Base-by-base conservation (phyloP, 805 yeast species). In the Saccharomycopsis sp. region DNA sequence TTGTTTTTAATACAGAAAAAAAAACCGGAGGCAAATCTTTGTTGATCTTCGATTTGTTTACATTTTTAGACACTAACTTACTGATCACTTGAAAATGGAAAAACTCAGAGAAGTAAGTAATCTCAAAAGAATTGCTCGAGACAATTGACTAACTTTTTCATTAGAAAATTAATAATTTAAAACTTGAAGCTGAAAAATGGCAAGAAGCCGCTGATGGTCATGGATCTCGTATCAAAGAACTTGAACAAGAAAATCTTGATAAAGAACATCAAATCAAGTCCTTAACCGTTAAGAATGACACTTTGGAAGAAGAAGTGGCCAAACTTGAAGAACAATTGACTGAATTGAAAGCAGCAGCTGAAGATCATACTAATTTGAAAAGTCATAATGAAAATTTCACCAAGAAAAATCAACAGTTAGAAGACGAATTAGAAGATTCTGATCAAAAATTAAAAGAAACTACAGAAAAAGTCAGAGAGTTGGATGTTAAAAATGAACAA, bases 211-310 rank as follows among this genome's bases (percentile, higher is more conserved):
- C 92, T 47, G 98, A 92, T 58, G 95, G 84, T 55, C 74, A 83
- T 55, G 65, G 77, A 47, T 76, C 71, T 49, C 79, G 78, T 61
- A 76, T 83, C 67, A 92, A 88, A 72, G 80, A 72, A 58, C 72
- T 89, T 62, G 97, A 89, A 64, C 96, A 89, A 67, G 95, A 86
- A 58, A 73, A 74, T 59, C 69, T 84, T 52, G 89, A 85, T 52
- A 88, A 88, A 69, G 98, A 92, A 62, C 89, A 92, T 69, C 92
- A 85, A 62, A 86, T 92, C 62, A 87, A 86, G 59, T 72, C 96
- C 4, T 75, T 92, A 63, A 79, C 88, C 49, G 87, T 94, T 68
- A 87, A 85, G 70, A 89, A 88, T 68, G 80, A 83, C 56, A 78
- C 79, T 40, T 73, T 89, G 57, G 98, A 89, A 66, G 80, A 74